Evolutionary conservation across 164 flowering plant genomes (phyloP).

Genomic region (Sextonia rubra): DNA sequence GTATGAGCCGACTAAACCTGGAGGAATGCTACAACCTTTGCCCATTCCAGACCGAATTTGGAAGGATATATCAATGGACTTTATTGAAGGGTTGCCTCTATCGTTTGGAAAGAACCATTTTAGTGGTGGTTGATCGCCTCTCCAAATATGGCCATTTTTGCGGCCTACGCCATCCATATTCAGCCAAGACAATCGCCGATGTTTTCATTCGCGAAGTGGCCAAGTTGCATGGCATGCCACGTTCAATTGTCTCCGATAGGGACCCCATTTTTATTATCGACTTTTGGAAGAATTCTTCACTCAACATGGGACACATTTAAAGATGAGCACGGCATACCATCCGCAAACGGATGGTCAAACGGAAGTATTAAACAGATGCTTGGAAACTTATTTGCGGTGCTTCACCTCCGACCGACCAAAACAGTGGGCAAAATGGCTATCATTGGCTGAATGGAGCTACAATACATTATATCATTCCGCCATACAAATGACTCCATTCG

Average conservation of each 20-base stretch:
- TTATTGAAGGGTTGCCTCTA: background rate
- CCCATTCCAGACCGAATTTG: background rate
- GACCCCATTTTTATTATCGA: too few relatives aligned
- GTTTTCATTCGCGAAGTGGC: too few relatives aligned
- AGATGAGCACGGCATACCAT: too few relatives aligned
- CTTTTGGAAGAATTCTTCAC: too few relatives aligned
- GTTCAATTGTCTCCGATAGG: too few relatives aligned
- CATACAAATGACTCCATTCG: background rate
- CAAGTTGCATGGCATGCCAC: too few relatives aligned
- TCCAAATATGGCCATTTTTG: too few relatives aligned
- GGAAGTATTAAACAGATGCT: background rate
- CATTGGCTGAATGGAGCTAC: background rate
- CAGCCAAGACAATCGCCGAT: too few relatives aligned
- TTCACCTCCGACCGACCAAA: background rate
- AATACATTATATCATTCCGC: background rate
- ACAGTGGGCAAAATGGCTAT: background rate
- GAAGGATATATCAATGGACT: background rate
- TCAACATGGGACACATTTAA: too few relatives aligned
- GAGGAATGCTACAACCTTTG: background rate
- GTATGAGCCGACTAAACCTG: background rate
- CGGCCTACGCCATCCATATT: too few relatives aligned
- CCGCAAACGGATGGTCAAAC: too few relatives aligned
- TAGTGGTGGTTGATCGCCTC: background rate
- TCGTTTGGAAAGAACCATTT: background rate
- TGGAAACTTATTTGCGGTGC: background rate